These are phyloP conservation scores for Condylostoma magnum DNA, from an alignment of 169 alveolate species.

Conservation along the genomic window DNA sequence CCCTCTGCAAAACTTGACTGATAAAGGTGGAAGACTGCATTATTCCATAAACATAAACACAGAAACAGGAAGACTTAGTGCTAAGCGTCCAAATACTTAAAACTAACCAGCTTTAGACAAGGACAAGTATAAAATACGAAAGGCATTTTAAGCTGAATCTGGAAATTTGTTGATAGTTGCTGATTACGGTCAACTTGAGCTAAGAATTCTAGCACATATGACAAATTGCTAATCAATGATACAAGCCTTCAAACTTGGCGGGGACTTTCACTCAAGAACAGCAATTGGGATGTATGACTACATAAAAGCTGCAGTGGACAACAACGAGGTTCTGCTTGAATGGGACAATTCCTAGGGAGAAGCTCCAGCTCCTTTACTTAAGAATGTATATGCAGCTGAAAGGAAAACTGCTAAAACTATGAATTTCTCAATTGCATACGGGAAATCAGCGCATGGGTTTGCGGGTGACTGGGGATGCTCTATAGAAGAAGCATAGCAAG, in stretches of 20 bases:
- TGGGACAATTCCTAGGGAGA: constrained; percentile 76
- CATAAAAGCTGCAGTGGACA: constrained; percentile 54
- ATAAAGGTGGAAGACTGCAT: constrained; percentile 56
- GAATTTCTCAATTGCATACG: constrained; percentile 85
- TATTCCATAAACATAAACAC: constrained; percentile 70
- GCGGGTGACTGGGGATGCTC: constrained; percentile 76
- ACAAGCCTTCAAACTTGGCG: constrained; percentile 74
- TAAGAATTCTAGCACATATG: constrained; percentile 83
- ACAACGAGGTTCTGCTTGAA: constrained; percentile 63
- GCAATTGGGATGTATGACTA: constrained; percentile 76
- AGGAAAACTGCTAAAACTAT: constrained; percentile 80
- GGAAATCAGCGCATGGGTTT: constrained; percentile 75
- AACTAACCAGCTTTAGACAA: constrained; percentile 79
- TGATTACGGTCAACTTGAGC: constrained; percentile 83
- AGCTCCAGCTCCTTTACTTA: constrained; percentile 74
- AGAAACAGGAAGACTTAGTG: constrained; percentile 74
- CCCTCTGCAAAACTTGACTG: constrained; percentile 57
- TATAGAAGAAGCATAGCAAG: constrained; percentile 57
- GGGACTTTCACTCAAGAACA: constrained; percentile 85
- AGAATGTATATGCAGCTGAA: constrained; percentile 64
- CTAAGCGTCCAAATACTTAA: constrained; percentile 77
- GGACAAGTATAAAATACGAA: constrained; percentile 69
- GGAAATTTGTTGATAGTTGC: constrained; percentile 78
- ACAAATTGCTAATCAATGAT: constrained; percentile 74
- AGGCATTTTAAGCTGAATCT: constrained; percentile 68